phyloP scores from a whole-genome alignment of 306 rosid genomes.

The Acmispon strigosus region DNA sequence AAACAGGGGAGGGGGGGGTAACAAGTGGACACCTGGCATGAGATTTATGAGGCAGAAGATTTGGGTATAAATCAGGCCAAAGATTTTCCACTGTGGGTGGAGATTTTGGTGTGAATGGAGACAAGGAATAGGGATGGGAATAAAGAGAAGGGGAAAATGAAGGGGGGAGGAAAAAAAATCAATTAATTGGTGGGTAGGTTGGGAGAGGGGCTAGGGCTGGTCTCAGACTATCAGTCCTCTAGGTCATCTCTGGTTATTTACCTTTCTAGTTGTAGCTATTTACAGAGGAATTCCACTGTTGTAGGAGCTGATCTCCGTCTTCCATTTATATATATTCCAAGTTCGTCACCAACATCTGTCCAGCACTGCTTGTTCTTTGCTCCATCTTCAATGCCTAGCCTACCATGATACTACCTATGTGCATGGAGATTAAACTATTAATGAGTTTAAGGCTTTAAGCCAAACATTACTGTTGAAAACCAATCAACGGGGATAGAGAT shows the following conservation, averaged over 20 bases:
- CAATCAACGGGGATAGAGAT: neutral
- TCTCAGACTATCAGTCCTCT: neutral
- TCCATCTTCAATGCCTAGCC: slow-evolving; percentile 8
- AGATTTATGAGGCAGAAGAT: neutral
- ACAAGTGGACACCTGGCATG: neutral
- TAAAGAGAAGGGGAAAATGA: neutral
- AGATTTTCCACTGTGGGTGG: no score
- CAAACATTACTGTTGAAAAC: neutral
- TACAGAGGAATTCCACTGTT: neutral
- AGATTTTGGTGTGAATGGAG: neutral
- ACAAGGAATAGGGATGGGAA: neutral
- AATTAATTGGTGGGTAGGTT: neutral
- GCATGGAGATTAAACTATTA: neutral
- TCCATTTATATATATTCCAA: neutral
- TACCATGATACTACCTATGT: neutral
- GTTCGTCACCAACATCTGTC: neutral
- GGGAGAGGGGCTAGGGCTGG: neutral
- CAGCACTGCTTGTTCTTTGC: neutral
- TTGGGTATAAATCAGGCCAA: neutral
- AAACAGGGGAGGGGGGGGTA: neutral
- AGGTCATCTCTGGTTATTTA: neutral
- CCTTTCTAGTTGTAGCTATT: neutral
- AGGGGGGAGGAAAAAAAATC: neutral
- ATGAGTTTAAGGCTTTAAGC: slow-evolving; percentile 2
- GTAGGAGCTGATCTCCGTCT: neutral